Conservation (phyloP, 116 monocot genomes). For the Dioscorea cayenensis region DNA sequence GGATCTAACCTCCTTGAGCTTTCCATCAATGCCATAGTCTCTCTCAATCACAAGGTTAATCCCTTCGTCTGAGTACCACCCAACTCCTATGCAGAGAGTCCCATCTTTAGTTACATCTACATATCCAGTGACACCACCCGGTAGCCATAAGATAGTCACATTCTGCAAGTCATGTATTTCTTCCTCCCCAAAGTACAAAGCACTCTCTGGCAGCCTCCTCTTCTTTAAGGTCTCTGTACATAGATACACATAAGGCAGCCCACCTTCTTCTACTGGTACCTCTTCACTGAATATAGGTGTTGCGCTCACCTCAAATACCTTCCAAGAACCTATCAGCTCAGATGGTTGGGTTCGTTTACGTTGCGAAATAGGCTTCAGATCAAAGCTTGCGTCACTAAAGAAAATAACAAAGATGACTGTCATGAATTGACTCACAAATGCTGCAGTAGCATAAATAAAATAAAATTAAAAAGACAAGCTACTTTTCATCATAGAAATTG, state of each 20-base stretch:
- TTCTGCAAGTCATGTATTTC: slow-evolving; percentile 75
- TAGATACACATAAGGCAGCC: slow-evolving; percentile 52
- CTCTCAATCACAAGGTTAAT: slow-evolving; percentile 98
- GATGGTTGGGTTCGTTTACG: slow-evolving; percentile 63
- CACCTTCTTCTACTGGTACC: slow-evolving; percentile 13
- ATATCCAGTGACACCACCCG: slow-evolving; percentile 79
- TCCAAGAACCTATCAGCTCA: slow-evolving; percentile 84
- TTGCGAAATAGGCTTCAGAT: slow-evolving; percentile 74
- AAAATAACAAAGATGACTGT: neutral
- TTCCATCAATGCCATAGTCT: slow-evolving; percentile 93
- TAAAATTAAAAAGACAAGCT: slow-evolving; percentile 7
- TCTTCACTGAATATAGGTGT: slow-evolving; percentile 65
- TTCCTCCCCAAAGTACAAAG: slow-evolving; percentile 66
- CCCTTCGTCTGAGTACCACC: slow-evolving; percentile 97
- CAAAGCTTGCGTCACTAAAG: slow-evolving; percentile 47
- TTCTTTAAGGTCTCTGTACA: slow-evolving; percentile 90
- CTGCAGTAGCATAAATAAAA: neutral
- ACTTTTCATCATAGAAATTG: slow-evolving; percentile 56
- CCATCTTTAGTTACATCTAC: slow-evolving; percentile 86
- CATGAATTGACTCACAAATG: neutral
- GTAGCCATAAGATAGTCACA: slow-evolving; percentile 80
- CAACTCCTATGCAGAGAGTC: slow-evolving; percentile 70
- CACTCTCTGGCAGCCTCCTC: slow-evolving; percentile 66
- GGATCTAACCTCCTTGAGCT: slow-evolving; percentile 85
- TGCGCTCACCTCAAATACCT: slow-evolving; percentile 79